Percentiles rank a stretch among this genome's conserved stretches.
These are phyloP conservation scores for Coemansia sp. DNA, from an alignment of 192 early-diverging fungal species.

Conservation along the genomic window DNA sequence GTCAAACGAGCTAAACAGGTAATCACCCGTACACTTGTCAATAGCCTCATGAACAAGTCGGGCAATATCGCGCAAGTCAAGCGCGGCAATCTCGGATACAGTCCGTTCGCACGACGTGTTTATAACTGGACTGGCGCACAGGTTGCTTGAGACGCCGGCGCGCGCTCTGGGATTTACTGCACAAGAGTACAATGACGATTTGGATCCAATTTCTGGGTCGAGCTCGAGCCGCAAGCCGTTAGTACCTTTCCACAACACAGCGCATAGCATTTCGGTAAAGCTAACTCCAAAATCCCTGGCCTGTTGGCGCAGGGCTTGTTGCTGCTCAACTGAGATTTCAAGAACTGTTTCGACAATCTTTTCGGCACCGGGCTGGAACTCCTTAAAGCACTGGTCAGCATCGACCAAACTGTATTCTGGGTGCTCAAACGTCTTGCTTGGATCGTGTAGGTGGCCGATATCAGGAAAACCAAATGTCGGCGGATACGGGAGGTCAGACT, in stretches of 20 bases:
- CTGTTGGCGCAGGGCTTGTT: conserved; percentile 27
- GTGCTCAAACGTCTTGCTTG: conserved; percentile 21
- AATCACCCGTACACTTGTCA: conserved; percentile 14
- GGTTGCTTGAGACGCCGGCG: conserved; percentile 18
- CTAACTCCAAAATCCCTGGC: conserved; percentile 26
- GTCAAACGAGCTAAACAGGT: conserved; percentile 35
- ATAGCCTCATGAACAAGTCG: conserved; percentile 25
- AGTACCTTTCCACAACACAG: conserved; percentile 41
- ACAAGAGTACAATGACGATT: conserved; percentile 36
- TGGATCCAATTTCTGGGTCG: conserved; percentile 11
- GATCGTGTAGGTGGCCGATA: conserved; percentile 17
- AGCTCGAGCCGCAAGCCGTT: conserved; percentile 21
- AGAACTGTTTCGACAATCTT: conserved; percentile 27
- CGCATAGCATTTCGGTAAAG: conserved; percentile 39
- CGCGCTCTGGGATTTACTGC: conserved; percentile 36
- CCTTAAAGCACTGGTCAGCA: conserved; percentile 16
- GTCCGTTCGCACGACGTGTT: conserved; percentile 24
- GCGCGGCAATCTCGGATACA: conserved; percentile 17
- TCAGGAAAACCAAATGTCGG: conserved; percentile 39
- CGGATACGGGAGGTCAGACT: conserved; percentile 24
- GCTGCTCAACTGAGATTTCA: conserved; percentile 24
- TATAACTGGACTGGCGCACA: conserved; percentile 42
- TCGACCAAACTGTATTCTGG: conserved; percentile 35
- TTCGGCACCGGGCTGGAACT: conserved; percentile 22
- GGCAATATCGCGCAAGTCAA: conserved; percentile 23